Evolutionary conservation across 129 eudicot species (phyloP).

Genomic region (Ambrosia trifida): DNA sequence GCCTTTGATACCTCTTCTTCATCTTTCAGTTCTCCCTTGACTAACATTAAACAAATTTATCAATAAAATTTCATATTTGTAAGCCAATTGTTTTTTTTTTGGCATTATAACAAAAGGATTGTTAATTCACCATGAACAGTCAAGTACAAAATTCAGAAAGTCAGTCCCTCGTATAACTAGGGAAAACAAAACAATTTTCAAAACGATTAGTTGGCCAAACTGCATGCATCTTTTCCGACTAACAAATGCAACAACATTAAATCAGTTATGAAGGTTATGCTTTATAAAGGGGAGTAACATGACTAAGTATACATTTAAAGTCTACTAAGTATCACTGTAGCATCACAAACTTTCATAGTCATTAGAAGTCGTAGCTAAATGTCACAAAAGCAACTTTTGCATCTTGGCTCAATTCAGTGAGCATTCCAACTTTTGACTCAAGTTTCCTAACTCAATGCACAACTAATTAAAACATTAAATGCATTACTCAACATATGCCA

Average conservation of each 20-base stretch:
- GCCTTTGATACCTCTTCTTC: constrained; percentile 86
- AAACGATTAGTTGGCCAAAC: neutral
- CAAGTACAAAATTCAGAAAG: constrained; percentile 4
- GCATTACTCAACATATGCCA: neutral
- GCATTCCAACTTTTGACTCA: too few species aligned
- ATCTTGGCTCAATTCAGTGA: too few species aligned
- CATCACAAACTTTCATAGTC: neutral
- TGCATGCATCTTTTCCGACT: neutral
- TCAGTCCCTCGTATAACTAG: constrained; percentile 1
- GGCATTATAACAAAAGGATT: neutral
- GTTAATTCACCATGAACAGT: neutral
- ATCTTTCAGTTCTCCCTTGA: constrained; percentile 85
- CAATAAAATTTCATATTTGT: neutral
- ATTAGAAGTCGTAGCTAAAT: neutral
- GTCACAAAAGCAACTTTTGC: constrained; percentile 8
- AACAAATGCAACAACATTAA: neutral
- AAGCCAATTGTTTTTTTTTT: neutral
- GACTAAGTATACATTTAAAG: neutral
- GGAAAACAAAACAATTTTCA: constrained; percentile 8
- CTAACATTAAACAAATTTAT: constrained; percentile 45
- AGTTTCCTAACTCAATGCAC: neutral
- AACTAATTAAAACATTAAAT: constrained; percentile 2
- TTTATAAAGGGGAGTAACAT: neutral
- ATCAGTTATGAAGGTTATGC: neutral
- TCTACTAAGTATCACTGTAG: neutral